These are phyloP conservation scores for Trichosanthes cucumerina DNA, from an alignment of 306 rosid species.

Conservation along the genomic window DNA sequence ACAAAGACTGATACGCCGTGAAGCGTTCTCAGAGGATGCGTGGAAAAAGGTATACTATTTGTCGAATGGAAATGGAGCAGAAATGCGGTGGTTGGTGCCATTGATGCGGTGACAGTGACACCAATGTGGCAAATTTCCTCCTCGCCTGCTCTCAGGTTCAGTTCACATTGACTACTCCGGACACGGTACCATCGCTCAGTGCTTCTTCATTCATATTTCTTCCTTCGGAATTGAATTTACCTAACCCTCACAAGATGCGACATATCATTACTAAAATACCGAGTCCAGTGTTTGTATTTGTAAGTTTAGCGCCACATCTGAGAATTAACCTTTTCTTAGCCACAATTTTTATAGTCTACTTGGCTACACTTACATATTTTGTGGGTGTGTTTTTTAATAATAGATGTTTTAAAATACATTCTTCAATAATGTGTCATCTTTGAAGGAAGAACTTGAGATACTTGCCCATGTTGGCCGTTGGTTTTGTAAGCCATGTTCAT, in stretches of 20 bases:
- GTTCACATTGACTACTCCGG: not conserved
- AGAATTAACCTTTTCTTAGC: not conserved
- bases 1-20: conserved; percentile 70
- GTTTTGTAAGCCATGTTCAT: too few species aligned
- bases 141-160: not conserved
- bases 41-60: conserved; percentile 82
- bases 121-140: not conserved
- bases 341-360: not conserved
- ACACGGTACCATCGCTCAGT: not conserved
- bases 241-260: not conserved
- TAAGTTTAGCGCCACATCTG: not conserved
- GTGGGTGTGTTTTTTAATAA: not conserved
- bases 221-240: not conserved
- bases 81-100: conserved; percentile 72
- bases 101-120: conserved; percentile 42
- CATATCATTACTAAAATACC: not conserved
- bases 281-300: conserved; percentile 7
- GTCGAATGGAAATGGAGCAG: conserved; percentile 84
- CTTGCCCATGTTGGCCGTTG: not conserved
- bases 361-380: not conserved
- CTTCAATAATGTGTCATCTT: not conserved
- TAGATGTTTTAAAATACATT: not conserved
- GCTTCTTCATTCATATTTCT: not conserved
- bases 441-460: not conserved
- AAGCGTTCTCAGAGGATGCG: conserved; percentile 70